Conservation (phyloP, 305 asterid species). For the Fraxinus greggii region DNA sequence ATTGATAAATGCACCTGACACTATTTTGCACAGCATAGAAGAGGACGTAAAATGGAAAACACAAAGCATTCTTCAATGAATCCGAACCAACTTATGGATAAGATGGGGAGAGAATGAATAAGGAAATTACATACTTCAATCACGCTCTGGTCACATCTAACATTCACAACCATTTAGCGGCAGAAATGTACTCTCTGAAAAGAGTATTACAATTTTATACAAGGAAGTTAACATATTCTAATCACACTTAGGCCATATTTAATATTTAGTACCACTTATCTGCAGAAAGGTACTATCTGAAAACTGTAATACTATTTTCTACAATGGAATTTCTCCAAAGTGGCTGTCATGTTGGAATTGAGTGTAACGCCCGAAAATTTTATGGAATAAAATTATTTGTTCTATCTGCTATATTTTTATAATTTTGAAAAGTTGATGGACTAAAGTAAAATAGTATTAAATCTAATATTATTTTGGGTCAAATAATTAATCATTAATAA, state of each 20-base stretch:
- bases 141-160: background rate
- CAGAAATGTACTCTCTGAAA: background rate
- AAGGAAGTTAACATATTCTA: background rate
- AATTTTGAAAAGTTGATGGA: no score
- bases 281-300: background rate
- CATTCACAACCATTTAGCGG: background rate
- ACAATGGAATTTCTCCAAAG: background rate
- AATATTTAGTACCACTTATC: background rate
- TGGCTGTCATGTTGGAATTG: background rate
- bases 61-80: conserved; percentile 3
- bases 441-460: no score
- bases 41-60: background rate
- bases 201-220: background rate
- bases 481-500: no score
- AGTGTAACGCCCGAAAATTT: background rate
- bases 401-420: no score
- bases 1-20: background rate
- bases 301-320: background rate
- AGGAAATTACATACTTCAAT: background rate
- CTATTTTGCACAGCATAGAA: background rate
- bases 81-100: background rate
- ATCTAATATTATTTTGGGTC: no score
- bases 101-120: background rate
- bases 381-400: no score
- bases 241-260: background rate